phyloP scores from a whole-genome alignment of 306 rosid genomes.

The Pterocarpus macrocarpus region DNA sequence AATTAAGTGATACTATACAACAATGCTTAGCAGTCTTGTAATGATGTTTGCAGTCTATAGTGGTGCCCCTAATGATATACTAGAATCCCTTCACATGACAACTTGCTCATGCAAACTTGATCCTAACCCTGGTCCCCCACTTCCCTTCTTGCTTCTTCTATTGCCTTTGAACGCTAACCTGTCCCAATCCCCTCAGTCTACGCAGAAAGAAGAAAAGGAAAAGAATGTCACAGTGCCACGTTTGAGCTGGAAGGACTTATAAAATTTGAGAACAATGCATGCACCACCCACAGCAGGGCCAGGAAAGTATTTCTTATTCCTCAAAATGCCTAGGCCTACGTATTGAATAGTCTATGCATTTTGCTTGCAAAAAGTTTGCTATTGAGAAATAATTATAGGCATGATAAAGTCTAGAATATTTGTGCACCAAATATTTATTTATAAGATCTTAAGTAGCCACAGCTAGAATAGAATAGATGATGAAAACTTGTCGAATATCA shows the following conservation, averaged over 20 bases:
- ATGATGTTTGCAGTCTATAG: conserved; percentile 59
- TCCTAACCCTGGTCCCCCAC: conserved; percentile 49
- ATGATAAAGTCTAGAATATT: conserved; percentile 13
- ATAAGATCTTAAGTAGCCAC: background rate
- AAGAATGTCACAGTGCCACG: conserved; percentile 14
- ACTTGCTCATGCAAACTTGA: conserved; percentile 33
- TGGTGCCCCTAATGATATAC: conserved; percentile 60
- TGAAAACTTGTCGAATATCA: background rate
- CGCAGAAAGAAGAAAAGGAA: conserved; percentile 46
- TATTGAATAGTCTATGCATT: conserved; percentile 34
- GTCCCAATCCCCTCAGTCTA: conserved; percentile 46
- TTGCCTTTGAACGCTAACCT: conserved; percentile 26
- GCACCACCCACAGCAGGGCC: conserved; percentile 21
- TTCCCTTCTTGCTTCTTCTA: conserved; percentile 28
- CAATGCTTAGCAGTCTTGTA: conserved; percentile 49
- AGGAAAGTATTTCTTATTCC: conserved; percentile 17
- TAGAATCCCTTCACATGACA: conserved; percentile 53
- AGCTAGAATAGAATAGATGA: background rate
- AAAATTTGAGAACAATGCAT: conserved; percentile 15
- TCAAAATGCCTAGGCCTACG: conserved; percentile 49
- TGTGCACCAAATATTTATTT: background rate
- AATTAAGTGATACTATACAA: conserved; percentile 25
- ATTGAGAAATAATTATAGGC: conserved; percentile 16
- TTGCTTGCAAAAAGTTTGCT: conserved; percentile 37
- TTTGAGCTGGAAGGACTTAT: conserved; percentile 38